A percentile compares a stretch with the other conserved stretches of the same genome.
Evolutionary conservation across 225 moss, liverwort and hornwort genomes (phyloP).

Genomic region (Straminergon stramineum): DNA sequence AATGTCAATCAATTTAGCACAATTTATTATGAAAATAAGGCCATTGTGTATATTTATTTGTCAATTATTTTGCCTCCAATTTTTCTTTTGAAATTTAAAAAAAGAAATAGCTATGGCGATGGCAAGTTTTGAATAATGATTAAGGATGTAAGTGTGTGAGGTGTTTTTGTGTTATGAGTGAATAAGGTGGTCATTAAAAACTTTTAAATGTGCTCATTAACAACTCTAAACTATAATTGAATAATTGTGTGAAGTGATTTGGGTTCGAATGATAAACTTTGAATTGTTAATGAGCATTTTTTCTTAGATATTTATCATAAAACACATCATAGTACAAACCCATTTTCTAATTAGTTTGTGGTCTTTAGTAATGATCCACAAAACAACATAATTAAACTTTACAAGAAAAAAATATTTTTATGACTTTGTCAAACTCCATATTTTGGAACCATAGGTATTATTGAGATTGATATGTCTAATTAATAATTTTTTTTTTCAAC

Average conservation of each 20-base stretch:
- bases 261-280: background rate
- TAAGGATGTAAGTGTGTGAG: background rate
- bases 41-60: background rate
- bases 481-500: background rate
- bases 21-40: no score
- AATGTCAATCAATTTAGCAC: no score
- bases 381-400: no score
- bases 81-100: background rate
- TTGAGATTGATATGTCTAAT: background rate
- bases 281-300: background rate
- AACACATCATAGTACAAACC: background rate
- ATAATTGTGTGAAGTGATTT: accelerated
- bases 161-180: background rate
- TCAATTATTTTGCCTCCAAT: background rate
- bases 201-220: background rate
- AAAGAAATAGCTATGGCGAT: no score
- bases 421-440: no score
- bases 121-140: no score
- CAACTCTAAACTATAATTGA: background rate
- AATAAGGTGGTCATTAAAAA: background rate
- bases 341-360: background rate
- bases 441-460: no score
- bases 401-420: background rate
- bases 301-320: background rate
- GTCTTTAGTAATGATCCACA: background rate